Evolutionary conservation across 1,284 basidiomycete genomes (phyloP).

Genomic region (Microbotryum scabiosae): DNA sequence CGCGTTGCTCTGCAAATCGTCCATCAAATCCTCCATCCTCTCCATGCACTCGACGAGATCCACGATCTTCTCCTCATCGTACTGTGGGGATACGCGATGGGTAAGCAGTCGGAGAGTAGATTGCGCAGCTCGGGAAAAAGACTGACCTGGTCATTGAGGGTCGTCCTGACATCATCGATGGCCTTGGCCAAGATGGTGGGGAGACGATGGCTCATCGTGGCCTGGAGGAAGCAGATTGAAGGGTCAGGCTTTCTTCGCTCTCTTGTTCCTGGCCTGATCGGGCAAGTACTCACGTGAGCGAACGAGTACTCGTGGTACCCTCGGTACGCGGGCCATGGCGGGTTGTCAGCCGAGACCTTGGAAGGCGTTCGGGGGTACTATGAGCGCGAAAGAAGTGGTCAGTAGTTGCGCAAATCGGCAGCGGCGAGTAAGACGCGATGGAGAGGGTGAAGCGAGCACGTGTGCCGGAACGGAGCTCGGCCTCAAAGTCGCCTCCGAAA

Average conservation of each 20-base stretch:
- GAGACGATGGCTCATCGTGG: constrained; percentile 31
- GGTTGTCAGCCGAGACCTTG: constrained; percentile 71
- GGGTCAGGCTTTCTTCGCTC: neutral
- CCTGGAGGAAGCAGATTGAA: constrained; percentile 8
- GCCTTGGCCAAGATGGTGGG: constrained; percentile 64
- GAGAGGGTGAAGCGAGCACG: neutral
- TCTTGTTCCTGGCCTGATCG: neutral
- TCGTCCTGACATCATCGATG: constrained; percentile 83
- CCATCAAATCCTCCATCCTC: constrained; percentile 41
- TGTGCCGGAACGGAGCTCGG: neutral
- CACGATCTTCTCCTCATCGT: constrained; percentile 71
- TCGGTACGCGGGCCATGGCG: constrained; percentile 74
- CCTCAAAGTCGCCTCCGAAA: neutral
- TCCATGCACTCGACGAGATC: constrained; percentile 84
- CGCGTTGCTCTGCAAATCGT: constrained; percentile 41
- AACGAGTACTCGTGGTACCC: constrained; percentile 88
- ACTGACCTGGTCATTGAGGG: constrained; percentile 62
- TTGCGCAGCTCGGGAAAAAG: no score
- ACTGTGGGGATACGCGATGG: constrained; percentile 40
- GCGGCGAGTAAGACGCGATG: no score
- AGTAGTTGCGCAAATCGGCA: neutral
- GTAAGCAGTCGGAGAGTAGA: neutral
- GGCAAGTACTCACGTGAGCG: constrained; percentile 13
- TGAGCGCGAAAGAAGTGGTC: neutral
- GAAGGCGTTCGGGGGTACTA: constrained; percentile 47